These are phyloP conservation scores for Moelleriella libera DNA, from an alignment of 2,329 filamentous ascomycete genomes.

Conservation along the genomic window DNA sequence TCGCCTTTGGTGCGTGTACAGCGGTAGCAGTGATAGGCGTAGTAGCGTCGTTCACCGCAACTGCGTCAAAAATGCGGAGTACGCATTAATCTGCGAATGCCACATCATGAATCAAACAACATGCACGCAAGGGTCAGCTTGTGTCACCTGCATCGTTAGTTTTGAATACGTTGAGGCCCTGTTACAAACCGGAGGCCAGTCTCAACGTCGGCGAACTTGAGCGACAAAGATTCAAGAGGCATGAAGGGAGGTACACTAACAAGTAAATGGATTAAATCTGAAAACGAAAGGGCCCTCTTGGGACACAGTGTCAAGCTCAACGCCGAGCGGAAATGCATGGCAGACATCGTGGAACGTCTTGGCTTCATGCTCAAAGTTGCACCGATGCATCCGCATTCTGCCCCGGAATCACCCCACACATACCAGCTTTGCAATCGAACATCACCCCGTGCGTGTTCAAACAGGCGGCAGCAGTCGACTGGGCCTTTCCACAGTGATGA, in stretches of 20 bases:
- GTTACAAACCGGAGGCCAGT: too few species aligned
- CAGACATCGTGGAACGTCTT: background rate
- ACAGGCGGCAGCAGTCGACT: too few species aligned
- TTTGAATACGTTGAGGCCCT: too few species aligned
- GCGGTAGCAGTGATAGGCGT: slow-evolving; percentile 31
- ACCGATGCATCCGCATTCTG: background rate
- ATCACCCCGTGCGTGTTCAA: too few species aligned
- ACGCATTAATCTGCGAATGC: slow-evolving; percentile 8
- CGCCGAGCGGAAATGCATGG: background rate
- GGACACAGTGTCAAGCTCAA: background rate
- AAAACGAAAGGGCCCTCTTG: background rate
- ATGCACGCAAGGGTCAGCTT: background rate
- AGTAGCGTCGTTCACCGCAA: slow-evolving; percentile 15
- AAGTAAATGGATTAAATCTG: too few species aligned
- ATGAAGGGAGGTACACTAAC: background rate
- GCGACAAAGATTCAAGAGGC: too few species aligned
- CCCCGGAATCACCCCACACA: background rate
- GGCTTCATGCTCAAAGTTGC: background rate
- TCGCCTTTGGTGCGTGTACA: slow-evolving; percentile 41
- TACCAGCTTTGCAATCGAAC: too few species aligned
- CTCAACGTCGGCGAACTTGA: too few species aligned
- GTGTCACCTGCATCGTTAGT: background rate
- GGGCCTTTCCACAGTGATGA: too few species aligned
- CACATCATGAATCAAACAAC: background rate
- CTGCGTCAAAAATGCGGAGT: slow-evolving; percentile 15